A percentile compares a stretch with the other conserved stretches of the same genome.
Evolutionary conservation across 2,329 filamentous ascomycete genomes (phyloP).

Genomic region (Cladosporium sp.): DNA sequence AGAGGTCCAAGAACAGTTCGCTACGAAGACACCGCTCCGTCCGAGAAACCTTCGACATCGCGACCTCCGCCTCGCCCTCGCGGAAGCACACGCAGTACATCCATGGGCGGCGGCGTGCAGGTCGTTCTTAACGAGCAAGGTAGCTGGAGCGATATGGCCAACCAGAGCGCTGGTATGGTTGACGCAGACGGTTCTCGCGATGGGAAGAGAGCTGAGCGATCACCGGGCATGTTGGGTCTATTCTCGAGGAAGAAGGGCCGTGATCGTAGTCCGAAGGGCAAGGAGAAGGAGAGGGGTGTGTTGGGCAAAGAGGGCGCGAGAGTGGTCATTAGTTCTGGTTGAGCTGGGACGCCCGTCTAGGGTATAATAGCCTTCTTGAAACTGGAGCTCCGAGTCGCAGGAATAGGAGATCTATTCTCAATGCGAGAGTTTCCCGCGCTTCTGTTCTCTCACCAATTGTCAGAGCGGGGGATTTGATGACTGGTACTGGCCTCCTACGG

Average conservation of each 20-base stretch:
- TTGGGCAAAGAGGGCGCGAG: conserved; percentile 91
- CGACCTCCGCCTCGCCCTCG: conserved; percentile 40
- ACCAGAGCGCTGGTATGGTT: conserved; percentile 70
- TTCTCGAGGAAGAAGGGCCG: conserved; percentile 83
- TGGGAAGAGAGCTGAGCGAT: conserved; percentile 37
- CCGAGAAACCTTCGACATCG: conserved; percentile 17
- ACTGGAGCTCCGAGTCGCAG: too few relatives aligned
- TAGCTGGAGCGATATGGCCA: conserved; percentile 86
- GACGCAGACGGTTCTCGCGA: conserved; percentile 27
- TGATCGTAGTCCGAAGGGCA: conserved; percentile 79
- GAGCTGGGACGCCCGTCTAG: background rate
- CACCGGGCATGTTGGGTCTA: conserved; percentile 86
- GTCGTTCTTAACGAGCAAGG: conserved; percentile 85
- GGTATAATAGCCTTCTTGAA: background rate
- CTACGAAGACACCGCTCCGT: conserved; percentile 23
- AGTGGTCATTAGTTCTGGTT: conserved; percentile 31
- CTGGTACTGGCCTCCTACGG: background rate
- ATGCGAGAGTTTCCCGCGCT: too few relatives aligned
- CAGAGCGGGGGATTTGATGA: too few relatives aligned
- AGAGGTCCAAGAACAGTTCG: conserved; percentile 24
- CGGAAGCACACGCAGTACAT: conserved; percentile 65
- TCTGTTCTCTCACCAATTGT: too few relatives aligned
- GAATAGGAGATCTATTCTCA: too few relatives aligned
- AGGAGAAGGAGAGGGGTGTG: conserved; percentile 72
- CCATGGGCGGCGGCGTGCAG: conserved; percentile 78